Evolutionary conservation across 2,329 filamentous ascomycete genomes (phyloP).

Genomic region (Aspergillus chevalieri): DNA sequence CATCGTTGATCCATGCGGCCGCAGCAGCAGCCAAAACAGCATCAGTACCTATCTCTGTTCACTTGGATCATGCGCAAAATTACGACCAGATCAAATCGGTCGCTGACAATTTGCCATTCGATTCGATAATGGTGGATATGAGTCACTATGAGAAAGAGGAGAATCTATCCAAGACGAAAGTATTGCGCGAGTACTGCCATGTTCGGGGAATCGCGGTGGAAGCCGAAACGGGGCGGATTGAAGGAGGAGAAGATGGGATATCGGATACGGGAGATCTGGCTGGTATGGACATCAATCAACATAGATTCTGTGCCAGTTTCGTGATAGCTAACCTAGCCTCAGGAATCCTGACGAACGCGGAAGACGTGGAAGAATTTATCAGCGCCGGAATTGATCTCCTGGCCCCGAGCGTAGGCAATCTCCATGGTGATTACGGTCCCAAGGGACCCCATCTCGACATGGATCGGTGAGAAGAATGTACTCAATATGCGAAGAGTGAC

Average conservation of each 20-base stretch:
- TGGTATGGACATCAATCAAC: slow-evolving; percentile 16
- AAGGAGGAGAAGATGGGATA: slow-evolving; percentile 66
- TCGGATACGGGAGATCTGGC: slow-evolving; percentile 56
- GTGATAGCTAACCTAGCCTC: too few relatives aligned
- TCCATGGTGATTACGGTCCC: slow-evolving; percentile 64
- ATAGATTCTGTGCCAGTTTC: too few relatives aligned
- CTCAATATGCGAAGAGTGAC: background rate
- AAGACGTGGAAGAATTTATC: slow-evolving; percentile 63
- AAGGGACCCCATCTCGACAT: slow-evolving; percentile 53
- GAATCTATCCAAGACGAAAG: slow-evolving; percentile 56
- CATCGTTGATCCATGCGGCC: slow-evolving; percentile 45
- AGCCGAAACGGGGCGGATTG: slow-evolving; percentile 62
- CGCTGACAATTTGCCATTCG: slow-evolving; percentile 52
- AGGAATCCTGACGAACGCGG: slow-evolving; percentile 56
- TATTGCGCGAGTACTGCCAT: slow-evolving; percentile 56
- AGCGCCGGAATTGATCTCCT: slow-evolving; percentile 63
- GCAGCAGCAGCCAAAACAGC: slow-evolving; percentile 48
- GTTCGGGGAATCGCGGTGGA: slow-evolving; percentile 58
- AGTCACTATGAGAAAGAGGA: slow-evolving; percentile 62
- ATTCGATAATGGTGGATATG: slow-evolving; percentile 70
- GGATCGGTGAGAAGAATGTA: slow-evolving; percentile 2
- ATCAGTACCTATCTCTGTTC: slow-evolving; percentile 52
- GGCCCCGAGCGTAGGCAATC: slow-evolving; percentile 66
- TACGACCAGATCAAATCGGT: slow-evolving; percentile 53
- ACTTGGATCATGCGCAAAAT: slow-evolving; percentile 58